A percentile compares a stretch with the other conserved stretches of the same genome.
Evolutionary conservation across 192 early-diverging fungal species (phyloP).

Genomic region (Spizellomyces sp.): DNA sequence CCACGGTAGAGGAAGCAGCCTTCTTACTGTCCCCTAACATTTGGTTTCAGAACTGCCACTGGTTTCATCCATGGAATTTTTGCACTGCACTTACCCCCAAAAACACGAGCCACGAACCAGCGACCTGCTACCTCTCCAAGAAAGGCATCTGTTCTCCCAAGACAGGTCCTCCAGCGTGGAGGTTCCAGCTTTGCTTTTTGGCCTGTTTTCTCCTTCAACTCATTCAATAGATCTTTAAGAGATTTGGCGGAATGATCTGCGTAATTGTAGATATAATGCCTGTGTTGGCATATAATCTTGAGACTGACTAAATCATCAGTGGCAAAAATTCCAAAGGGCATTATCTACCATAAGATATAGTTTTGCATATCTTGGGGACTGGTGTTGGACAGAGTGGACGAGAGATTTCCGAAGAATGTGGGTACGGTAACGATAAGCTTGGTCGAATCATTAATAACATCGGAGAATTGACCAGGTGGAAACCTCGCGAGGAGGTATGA

Average conservation of each 20-base stretch:
- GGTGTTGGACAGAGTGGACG: slow-evolving; percentile 5
- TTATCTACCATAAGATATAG: slow-evolving; percentile 28
- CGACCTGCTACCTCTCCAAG: slow-evolving; percentile 33
- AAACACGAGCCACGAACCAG: slow-evolving; percentile 39
- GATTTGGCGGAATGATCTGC: not conserved
- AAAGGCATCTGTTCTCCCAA: slow-evolving; percentile 4
- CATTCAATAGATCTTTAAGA: slow-evolving; percentile 2
- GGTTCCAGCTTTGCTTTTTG: slow-evolving; percentile 20
- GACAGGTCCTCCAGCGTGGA: slow-evolving; percentile 35
- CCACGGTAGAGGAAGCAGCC: slow-evolving; percentile 7
- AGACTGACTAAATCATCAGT: not conserved
- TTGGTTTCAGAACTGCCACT: not conserved
- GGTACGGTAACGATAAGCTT: slow-evolving; percentile 25
- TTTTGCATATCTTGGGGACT: slow-evolving; percentile 13
- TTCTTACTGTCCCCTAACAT: slow-evolving; percentile 28
- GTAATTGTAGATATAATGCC: not conserved
- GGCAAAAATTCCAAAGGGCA: not conserved
- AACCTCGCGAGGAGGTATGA: slow-evolving; percentile 16
- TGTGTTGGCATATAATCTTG: too few species aligned
- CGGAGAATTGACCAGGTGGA: not conserved
- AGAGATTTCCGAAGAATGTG: slow-evolving; percentile 19
- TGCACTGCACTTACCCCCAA: not conserved
- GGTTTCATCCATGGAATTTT: not conserved
- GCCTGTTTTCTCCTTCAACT: slow-evolving; percentile 14
- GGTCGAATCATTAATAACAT: slow-evolving; percentile 7